These are phyloP conservation scores for Rhizoctonia solani DNA, from an alignment of 1,284 basidiomycete species.

Conservation along the genomic window DNA sequence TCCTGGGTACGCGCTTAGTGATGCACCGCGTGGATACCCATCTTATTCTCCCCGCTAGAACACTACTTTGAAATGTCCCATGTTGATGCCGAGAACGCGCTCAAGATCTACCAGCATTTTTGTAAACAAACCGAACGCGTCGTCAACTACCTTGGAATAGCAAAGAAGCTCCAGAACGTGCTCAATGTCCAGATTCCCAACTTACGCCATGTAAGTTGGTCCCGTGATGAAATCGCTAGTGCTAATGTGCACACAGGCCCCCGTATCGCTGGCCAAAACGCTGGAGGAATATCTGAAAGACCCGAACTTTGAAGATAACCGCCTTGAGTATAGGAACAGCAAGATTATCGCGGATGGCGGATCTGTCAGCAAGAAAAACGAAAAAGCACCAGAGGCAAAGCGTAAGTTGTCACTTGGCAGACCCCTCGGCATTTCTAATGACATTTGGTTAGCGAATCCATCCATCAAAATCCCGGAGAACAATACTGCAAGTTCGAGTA, in stretches of 20 bases:
- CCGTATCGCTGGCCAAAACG: conserved; percentile 88
- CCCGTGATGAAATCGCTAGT: background rate
- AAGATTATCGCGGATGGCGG: conserved; percentile 73
- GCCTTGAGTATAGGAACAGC: conserved; percentile 87
- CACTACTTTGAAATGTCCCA: conserved; percentile 99
- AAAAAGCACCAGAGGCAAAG: conserved; percentile 43
- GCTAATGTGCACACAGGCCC: conserved; percentile 61
- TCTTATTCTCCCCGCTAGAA: conserved; percentile 56
- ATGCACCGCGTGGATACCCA: conserved; percentile 8
- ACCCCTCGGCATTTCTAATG: background rate
- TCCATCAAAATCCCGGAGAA: conserved; percentile 1
- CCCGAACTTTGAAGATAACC: conserved; percentile 94
- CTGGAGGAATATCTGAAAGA: conserved; percentile 96
- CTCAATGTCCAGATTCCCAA: conserved; percentile 94
- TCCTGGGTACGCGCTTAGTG: conserved; percentile 63
- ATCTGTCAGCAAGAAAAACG: conserved; percentile 43
- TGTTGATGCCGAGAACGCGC: conserved; percentile 83
- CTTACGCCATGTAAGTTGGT: conserved; percentile 77
- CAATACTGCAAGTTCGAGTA: conserved; percentile 24
- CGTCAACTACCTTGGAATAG: conserved; percentile 92
- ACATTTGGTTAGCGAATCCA: background rate
- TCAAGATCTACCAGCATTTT: conserved; percentile 91
- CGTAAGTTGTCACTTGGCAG: conserved; percentile 41
- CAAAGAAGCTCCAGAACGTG: conserved; percentile 89
- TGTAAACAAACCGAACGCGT: conserved; percentile 93